phyloP scores from a whole-genome alignment of 2,329 filamentous ascomycete genomes.

The Talaromyces verruculosus region DNA sequence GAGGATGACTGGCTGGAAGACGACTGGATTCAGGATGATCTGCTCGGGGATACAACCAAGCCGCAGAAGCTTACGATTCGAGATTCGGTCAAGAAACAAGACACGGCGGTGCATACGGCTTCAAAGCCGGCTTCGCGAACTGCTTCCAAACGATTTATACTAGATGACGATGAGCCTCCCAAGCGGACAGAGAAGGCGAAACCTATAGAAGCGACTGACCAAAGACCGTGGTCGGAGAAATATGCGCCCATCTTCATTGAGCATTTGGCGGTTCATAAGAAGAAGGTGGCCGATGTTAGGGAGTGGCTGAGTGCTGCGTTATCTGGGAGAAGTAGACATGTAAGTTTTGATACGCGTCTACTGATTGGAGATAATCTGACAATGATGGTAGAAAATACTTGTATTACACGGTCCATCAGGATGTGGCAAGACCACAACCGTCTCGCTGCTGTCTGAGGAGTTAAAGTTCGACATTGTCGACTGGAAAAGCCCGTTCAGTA shows the following conservation, averaged over 20 bases:
- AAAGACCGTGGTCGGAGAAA: slow-evolving; percentile 81
- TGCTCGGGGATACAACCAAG: slow-evolving; percentile 17
- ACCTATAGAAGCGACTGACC: slow-evolving; percentile 52
- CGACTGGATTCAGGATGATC: slow-evolving; percentile 39
- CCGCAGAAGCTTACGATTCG: not conserved
- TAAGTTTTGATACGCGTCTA: slow-evolving; percentile 27
- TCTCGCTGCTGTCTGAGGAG: slow-evolving; percentile 74
- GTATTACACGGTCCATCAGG: slow-evolving; percentile 89
- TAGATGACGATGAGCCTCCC: slow-evolving; percentile 3
- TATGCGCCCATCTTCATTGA: slow-evolving; percentile 74
- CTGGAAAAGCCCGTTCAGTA: slow-evolving; percentile 80
- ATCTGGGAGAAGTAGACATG: slow-evolving; percentile 51
- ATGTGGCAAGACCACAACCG: slow-evolving; percentile 86
- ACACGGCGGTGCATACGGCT: not conserved
- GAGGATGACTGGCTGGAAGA: slow-evolving; percentile 39
- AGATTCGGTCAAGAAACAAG: not conserved
- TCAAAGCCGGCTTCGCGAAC: slow-evolving; percentile 30
- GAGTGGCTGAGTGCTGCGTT: slow-evolving; percentile 78
- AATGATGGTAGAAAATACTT: slow-evolving; percentile 63
- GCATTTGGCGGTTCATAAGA: slow-evolving; percentile 92
- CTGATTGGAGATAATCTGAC: not conserved
- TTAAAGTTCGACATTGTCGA: slow-evolving; percentile 77
- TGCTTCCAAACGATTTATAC: slow-evolving; percentile 13
- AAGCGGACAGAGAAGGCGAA: not conserved
- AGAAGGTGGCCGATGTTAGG: slow-evolving; percentile 82